A percentile compares a stretch with the other conserved stretches of the same genome.
phyloP scores from a whole-genome alignment of 2,329 filamentous ascomycete genomes.

The Westerdykella sp. region DNA sequence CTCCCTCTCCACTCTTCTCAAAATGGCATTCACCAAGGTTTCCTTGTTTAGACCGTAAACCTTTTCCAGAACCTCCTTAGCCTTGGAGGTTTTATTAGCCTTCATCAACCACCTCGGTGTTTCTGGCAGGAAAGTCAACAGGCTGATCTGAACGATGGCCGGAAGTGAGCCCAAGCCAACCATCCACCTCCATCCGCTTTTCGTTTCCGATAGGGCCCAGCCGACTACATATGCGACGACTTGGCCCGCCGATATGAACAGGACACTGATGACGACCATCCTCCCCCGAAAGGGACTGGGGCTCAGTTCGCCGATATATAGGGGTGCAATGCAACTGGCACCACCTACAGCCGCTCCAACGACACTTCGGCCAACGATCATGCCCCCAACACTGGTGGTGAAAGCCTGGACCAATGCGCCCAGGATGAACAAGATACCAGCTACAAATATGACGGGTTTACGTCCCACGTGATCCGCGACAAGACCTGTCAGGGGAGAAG shows the following conservation, averaged over 20 bases:
- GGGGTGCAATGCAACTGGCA: constrained; percentile 73
- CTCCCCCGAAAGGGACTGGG: constrained; percentile 70
- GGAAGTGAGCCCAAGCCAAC: constrained; percentile 79
- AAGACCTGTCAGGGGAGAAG: constrained; percentile 49
- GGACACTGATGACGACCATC: constrained; percentile 71
- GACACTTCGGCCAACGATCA: constrained; percentile 63
- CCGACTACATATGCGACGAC: constrained; percentile 82
- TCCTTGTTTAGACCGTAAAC: constrained; percentile 51
- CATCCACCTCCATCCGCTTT: constrained; percentile 77
- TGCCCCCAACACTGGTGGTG: constrained; percentile 52
- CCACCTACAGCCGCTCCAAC: constrained; percentile 69
- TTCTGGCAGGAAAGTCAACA: constrained; percentile 73
- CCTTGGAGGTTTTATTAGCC: constrained; percentile 55
- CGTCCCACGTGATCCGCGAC: constrained; percentile 70
- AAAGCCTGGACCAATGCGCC: constrained; percentile 62
- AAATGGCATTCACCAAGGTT: constrained; percentile 51
- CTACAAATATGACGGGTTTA: constrained; percentile 72
- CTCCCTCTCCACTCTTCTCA: constrained; percentile 67
- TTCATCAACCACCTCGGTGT: constrained; percentile 83
- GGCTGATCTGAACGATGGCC: constrained; percentile 61
- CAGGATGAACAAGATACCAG: constrained; percentile 55
- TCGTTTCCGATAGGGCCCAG: constrained; percentile 59
- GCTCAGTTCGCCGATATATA: constrained; percentile 74
- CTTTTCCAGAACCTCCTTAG: constrained; percentile 56
- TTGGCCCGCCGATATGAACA: constrained; percentile 84